Evolutionary conservation across 345 rosid genomes (phyloP), one percentile per base, ranked within the genome.

Genomic region (Eucalyptus lansdowneana): DNA sequence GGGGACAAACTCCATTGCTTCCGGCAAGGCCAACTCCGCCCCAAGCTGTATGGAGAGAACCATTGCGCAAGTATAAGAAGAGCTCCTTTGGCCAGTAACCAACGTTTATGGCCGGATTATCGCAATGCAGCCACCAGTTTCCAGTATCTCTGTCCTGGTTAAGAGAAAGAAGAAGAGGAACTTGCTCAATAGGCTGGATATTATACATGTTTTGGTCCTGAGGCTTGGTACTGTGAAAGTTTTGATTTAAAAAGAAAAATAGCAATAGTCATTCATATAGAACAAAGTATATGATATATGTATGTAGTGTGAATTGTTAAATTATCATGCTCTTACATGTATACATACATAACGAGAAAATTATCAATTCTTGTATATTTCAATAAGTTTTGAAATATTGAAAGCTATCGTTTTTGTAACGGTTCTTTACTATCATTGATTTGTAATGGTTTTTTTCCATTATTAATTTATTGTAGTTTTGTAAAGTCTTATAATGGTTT

Each of bases 41-140:
- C 87, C 60, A 86, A 16, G 53, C 58, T 50, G 42, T 3, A 50
- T 86, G 87, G 42, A 86, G 29, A 6, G 60, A 86, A 24, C 42
- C 62, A 21, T 50, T 49, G 24, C 87, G 54, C 60, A n/a, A 8
- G 62, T 50, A 29, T 9, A 24, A 40, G 16, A 86, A 54, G 6
- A 72, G 14, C 81, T 72, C 81, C 81, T 72, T 72, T 10, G 44
- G 81, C 81, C 81, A 72, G 44, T 72, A 72, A 72, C 44, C 81
- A 0, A 72, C 81, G 3, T 9, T 72, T 72, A 5, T 72, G 0
- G 25, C 12, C 25, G 81, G 81, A 34, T 10, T 22, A 5, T 17
- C 81, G 25, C 44, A 34, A 34, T 19, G 25, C 81, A 72, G 22
- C 81, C 81, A 72, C 81, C 81, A 34, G 81, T 72, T 72, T 72